Base-by-base conservation (phyloP, 805 yeast genomes). In the Kluyveromyces nonfermentans region DNA sequence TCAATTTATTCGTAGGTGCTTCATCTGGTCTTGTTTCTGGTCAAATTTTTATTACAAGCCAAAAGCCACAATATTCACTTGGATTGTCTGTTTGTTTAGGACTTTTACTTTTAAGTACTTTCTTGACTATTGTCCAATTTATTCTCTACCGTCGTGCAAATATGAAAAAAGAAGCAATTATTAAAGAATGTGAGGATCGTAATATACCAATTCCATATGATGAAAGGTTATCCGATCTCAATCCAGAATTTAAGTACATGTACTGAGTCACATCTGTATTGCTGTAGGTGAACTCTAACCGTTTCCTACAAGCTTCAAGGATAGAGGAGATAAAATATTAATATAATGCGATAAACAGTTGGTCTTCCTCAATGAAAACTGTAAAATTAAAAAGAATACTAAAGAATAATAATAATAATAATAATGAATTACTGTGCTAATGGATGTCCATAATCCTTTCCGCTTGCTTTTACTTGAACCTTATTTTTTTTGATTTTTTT, bases 201-300 rank as follows among this genome's bases (percentile, higher is more conserved):
- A 58, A 54, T 16, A 63, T 62, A 45, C 66, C 65, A 35, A 57
- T 66, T 36, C 63, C 63, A 19, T 57, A 62, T 33, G 57, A 61
- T 39, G 70, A 56, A 30, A 52, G 41, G 41, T 43, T 59, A 42
- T 50, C 70, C 55, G 72, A 67, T 44, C 47, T 51, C 39, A 69
- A 70, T 50, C 78, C 78, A 21, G 63, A 67, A 33, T 71, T 72
- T 52, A 66, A 60, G 54, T 74, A 73, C 59, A 54, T 72, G 61
- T 72, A 72, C 53, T 73, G 22, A 38, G 7, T 25, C 7, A 25
- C 9, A 3, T 3, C 12, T 25, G 7, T 25, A 25, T 25, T 25
- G 30, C 30, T 2, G 30, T 25, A 4, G 9, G 12, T 25, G 30
- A 6, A 25, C n/a, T n/a, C n/a, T n/a, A n/a, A n/a, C n/a, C n/a